Percentiles rank a stretch among this genome's conserved stretches.
Conservation (phyloP, 805 yeast species). For the Myxozyma sirexii region DNA sequence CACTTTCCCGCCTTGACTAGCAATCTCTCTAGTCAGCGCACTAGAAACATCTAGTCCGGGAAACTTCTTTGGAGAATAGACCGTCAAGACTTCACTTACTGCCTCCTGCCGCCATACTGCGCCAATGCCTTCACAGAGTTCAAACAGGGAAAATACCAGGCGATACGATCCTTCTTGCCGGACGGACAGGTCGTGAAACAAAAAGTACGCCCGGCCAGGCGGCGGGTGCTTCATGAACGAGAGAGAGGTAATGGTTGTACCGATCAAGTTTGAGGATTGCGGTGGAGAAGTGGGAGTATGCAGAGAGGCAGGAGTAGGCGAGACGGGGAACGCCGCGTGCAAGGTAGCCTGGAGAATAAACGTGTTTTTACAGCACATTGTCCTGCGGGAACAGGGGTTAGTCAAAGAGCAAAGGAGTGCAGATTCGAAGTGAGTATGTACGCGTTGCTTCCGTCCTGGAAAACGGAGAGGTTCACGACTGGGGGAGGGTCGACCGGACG, state of each 20-base stretch:
- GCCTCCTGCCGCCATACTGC: constrained; percentile 34
- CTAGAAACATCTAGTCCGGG: constrained; percentile 43
- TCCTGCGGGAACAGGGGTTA: constrained; percentile 16
- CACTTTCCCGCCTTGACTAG: constrained; percentile 40
- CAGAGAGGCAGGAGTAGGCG: not conserved
- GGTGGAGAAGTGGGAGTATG: constrained; percentile 20
- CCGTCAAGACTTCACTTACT: constrained; percentile 37
- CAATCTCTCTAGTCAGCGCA: constrained; percentile 40
- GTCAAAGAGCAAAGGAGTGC: not conserved
- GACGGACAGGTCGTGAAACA: constrained; percentile 42
- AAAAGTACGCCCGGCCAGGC: constrained; percentile 40
- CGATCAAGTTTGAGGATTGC: constrained; percentile 28
- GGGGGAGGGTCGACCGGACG: constrained; percentile 46
- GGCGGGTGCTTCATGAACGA: constrained; percentile 35
- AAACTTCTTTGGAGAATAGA: constrained; percentile 43
- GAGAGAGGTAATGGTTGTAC: constrained; percentile 29
- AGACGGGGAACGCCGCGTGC: constrained; percentile 9
- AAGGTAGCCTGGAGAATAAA: constrained; percentile 38
- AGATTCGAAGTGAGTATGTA: constrained; percentile 4
- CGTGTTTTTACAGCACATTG: constrained; percentile 29
- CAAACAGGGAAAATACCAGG: constrained; percentile 40
- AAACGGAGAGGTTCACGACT: constrained; percentile 36
- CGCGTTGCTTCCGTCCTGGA: constrained; percentile 28
- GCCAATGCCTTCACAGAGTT: constrained; percentile 34
- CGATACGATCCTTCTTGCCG: constrained; percentile 43